Evolutionary conservation across 176 grass and related monocot genomes (phyloP), one percentile per base, ranked within the genome.

Genomic region (Ensete glaucum): DNA sequence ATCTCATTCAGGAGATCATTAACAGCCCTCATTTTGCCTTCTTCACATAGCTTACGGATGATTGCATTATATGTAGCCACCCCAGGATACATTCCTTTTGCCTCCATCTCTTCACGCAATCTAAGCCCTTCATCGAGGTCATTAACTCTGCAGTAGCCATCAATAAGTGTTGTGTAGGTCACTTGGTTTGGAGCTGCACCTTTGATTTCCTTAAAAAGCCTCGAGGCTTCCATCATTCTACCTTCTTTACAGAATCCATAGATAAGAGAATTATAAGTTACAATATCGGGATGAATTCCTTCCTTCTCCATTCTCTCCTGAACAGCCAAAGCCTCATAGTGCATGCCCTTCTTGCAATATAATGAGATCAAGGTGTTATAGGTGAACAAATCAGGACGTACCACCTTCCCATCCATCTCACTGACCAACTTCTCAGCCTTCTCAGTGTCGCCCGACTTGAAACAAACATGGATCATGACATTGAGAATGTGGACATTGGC

Each of bases 351-450:
- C 87, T 78, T 87, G 81, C 83, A 86, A 72, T 83, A 96, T 24
- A 92, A 79, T 9, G 92, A 85, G 72, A 96, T 92, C 53, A 90
- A 43, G 29, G 87, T 96, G 84, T 96, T 96, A 22, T 90, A 96
- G 29, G 89, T 86, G 74, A 92, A 88, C 11, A 79, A 75, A 77
- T 89, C 84, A 25, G 92, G 66, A 9, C 49, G 81, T 16, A 90
- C 71, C 16, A 56, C 86, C 3, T 72, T 83, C 0, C 52, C 50
- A 34, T 96, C 89, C 86, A 96, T 96, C 79, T 84, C 77, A 13
- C 64, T 55, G 24, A 96, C 16, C 43, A 96, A 77, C 51, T 73
- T 64, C 78, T 79, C 81, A 0, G 93, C 87, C 12, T 64, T 76
- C 1, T 73, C 49, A 9, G 76, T 43, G 71, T 96, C 82, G 25